phyloP scores from a whole-genome alignment of 495 filamentous ascomycete genomes.

The Podospora pseudopauciseta region DNA sequence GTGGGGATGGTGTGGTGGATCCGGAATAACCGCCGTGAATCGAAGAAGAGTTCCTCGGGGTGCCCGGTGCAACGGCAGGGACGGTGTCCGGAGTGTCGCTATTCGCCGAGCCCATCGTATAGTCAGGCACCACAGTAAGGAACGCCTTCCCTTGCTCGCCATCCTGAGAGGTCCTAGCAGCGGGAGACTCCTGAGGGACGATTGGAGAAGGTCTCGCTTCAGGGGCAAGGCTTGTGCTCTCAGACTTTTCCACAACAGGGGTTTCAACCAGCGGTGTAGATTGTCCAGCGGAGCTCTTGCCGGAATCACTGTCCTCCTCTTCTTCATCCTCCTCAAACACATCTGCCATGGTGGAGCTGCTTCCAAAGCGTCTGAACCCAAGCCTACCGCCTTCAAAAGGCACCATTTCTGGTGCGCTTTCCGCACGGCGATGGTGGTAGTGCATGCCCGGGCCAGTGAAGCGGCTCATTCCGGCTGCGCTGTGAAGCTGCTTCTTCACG shows the following conservation, averaged over 20 bases:
- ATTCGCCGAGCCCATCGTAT: neutral
- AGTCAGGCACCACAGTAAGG: neutral
- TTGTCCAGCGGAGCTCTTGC: conserved; percentile 24
- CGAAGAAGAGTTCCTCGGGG: conserved; percentile 4
- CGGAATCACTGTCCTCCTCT: conserved; percentile 48
- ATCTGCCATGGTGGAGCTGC: conserved; percentile 72
- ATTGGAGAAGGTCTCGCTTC: neutral
- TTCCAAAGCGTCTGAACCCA: conserved; percentile 55
- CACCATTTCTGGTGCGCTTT: conserved; percentile 86
- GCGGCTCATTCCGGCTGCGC: conserved; percentile 70
- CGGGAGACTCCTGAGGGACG: neutral
- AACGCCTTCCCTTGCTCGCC: neutral
- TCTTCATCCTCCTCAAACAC: conserved; percentile 97
- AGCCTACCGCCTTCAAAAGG: conserved; percentile 70
- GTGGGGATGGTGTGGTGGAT: conserved; percentile 56
- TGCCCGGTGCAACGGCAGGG: conserved; percentile 24
- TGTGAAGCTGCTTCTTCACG: conserved; percentile 79
- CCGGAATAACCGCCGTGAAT: conserved; percentile 34
- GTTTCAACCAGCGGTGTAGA: conserved; percentile 29
- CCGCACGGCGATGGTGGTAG: conserved; percentile 79
- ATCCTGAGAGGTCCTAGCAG: neutral
- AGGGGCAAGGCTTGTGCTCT: conserved; percentile 1
- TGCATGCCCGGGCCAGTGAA: conserved; percentile 81
- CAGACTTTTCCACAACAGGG: conserved; percentile 17
- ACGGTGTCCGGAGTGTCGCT: neutral